Evolutionary conservation across 2,329 filamentous ascomycete genomes (phyloP).

Genomic region (Calycina herbarum): DNA sequence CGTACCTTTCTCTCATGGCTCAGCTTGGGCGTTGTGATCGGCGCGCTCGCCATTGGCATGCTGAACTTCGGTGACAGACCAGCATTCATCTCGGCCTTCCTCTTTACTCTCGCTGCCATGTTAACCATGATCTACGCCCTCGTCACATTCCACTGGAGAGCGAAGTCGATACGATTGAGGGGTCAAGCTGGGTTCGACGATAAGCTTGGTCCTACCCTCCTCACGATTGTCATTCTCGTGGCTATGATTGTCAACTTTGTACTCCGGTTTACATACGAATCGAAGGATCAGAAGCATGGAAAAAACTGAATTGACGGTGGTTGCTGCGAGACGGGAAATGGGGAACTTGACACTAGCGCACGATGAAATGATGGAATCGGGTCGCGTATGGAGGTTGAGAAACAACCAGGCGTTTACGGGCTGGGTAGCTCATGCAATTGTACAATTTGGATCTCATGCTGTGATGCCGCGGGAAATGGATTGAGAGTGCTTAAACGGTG

Average conservation of each 20-base stretch:
- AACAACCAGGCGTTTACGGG: conserved; percentile 5
- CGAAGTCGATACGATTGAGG: conserved; percentile 84
- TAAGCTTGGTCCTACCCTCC: conserved; percentile 85
- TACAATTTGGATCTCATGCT: neutral
- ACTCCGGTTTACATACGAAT: conserved; percentile 61
- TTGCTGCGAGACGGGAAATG: neutral
- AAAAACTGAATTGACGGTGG: conserved; percentile 17
- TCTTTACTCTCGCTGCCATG: conserved; percentile 95
- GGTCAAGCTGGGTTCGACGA: conserved; percentile 97
- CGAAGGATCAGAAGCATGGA: conserved; percentile 22
- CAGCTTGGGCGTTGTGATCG: conserved; percentile 98
- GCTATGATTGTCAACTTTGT: conserved; percentile 98
- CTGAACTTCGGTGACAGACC: conserved; percentile 96
- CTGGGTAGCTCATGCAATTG: neutral
- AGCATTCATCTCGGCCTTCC: conserved; percentile 87
- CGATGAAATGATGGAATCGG: neutral
- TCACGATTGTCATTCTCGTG: conserved; percentile 81
- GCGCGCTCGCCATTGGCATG: conserved; percentile 92
- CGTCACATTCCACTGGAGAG: conserved; percentile 95
- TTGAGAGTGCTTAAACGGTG: neutral
- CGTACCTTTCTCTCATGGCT: conserved; percentile 99
- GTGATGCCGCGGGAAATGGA: neutral
- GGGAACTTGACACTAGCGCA: neutral
- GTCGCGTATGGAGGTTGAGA: conserved; percentile 11
- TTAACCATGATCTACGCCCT: conserved; percentile 93